phyloP scores from a whole-genome alignment of 495 filamentous ascomycete species.

The Glonium stellatum region DNA sequence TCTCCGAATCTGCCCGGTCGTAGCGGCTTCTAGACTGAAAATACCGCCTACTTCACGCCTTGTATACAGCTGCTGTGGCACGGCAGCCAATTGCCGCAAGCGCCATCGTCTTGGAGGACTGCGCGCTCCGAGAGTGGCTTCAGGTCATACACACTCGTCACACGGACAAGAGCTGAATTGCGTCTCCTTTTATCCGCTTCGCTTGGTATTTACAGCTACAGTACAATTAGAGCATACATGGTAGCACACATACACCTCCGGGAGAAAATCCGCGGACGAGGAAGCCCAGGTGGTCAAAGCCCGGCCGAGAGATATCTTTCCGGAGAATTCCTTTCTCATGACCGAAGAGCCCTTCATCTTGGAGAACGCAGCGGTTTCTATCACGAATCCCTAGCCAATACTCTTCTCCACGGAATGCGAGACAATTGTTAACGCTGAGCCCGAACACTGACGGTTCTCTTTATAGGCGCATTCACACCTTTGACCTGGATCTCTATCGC shows the following conservation, averaged over 20 bases:
- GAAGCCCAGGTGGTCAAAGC: neutral
- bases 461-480: slow-evolving; percentile 41
- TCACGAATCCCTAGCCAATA: neutral
- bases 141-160: slow-evolving; percentile 2
- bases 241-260: neutral
- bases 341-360: neutral
- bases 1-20: slow-evolving; percentile 25
- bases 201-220: slow-evolving; percentile 10
- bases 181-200: slow-evolving; percentile 3
- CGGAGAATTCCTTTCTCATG: neutral
- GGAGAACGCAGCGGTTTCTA: neutral
- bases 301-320: neutral
- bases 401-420: neutral
- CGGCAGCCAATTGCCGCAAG: neutral
- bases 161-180: neutral
- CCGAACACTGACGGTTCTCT: slow-evolving; percentile 42
- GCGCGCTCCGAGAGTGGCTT: slow-evolving; percentile 18
- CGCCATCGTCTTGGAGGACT: neutral
- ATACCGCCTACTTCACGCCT: slow-evolving; percentile 17
- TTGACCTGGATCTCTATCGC: slow-evolving; percentile 48
- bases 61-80: slow-evolving; percentile 2
- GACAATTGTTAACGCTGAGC: slow-evolving; percentile 10
- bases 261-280: neutral
- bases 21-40: slow-evolving; percentile 2
- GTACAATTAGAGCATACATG: slow-evolving; percentile 8